Conservation (phyloP, 192 early-diverging fungal genomes). For the Coemansia sp. region DNA sequence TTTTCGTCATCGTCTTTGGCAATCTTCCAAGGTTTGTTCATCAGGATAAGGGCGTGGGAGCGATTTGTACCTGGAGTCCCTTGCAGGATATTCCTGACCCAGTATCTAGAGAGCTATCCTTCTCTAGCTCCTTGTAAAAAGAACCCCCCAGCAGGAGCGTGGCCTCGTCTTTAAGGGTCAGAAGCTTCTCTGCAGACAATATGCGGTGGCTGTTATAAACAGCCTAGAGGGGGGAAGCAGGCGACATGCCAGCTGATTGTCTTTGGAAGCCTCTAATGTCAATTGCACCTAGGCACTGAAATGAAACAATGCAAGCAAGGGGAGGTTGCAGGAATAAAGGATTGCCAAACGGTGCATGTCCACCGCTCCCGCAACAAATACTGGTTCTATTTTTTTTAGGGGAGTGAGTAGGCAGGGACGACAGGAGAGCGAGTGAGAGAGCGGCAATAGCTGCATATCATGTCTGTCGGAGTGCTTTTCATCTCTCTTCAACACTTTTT, state of each 20-base stretch:
- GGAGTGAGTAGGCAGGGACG: neutral
- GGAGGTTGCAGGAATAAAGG: neutral
- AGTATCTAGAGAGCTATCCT: neutral
- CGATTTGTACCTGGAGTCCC: neutral
- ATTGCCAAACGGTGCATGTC: conserved; percentile 1
- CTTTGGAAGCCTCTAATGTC: neutral
- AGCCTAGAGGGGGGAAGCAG: neutral
- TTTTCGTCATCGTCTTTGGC: neutral
- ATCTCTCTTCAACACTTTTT: neutral
- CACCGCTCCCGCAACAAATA: neutral
- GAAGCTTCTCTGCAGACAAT: neutral
- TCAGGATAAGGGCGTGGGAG: neutral
- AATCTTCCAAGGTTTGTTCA: neutral
- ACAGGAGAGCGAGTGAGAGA: neutral
- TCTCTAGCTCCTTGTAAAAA: neutral
- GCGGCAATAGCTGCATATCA: neutral
- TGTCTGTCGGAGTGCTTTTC: neutral
- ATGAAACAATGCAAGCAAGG: neutral
- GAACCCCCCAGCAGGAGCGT: neutral
- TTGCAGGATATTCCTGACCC: neutral
- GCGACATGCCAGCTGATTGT: conserved; percentile 4
- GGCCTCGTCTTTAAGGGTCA: conserved; percentile 1
- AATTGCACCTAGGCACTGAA: neutral
- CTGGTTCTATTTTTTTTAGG: neutral
- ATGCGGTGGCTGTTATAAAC: neutral